Evolutionary conservation across 345 rosid genomes (phyloP).

Genomic region (Eucalyptus curtisii): DNA sequence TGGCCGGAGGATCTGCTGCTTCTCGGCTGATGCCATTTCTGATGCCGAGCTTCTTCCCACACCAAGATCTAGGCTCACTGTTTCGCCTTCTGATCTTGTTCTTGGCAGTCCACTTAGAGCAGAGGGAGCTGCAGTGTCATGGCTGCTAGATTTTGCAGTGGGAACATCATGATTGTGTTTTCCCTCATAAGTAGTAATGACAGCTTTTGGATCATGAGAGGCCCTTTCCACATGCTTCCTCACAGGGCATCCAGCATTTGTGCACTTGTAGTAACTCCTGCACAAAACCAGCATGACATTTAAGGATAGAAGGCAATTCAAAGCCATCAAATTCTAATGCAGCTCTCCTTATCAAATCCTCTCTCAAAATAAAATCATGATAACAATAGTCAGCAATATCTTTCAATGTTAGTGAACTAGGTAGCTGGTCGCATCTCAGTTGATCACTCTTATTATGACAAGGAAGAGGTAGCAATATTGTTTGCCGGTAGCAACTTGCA

Average conservation of each 20-base stretch:
- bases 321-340: not conserved
- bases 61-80: constrained; percentile 87
- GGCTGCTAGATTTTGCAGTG: constrained; percentile 50
- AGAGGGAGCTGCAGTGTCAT: constrained; percentile 46
- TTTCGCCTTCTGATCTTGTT: constrained; percentile 42
- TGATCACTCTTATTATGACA: not conserved
- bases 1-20: constrained; percentile 6
- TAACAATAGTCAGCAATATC: not conserved
- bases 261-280: constrained; percentile 99
- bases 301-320: not conserved
- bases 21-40: constrained; percentile 25
- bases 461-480: not conserved
- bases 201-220: constrained; percentile 97
- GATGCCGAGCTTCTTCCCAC: constrained; percentile 56
- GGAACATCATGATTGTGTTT: constrained; percentile 98
- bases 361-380: not conserved
- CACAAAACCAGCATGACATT: not conserved
- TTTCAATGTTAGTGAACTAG: not conserved
- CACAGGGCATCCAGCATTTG: constrained; percentile 85
- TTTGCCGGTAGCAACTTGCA: not conserved
- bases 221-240: constrained; percentile 99
- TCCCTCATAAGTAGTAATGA: constrained; percentile 97
- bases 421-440: not conserved
- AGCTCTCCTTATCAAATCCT: not conserved
- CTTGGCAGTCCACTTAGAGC: constrained; percentile 27